Evolutionary conservation across 768 basidiomycete genomes (phyloP), one percentile per base, ranked within the genome.

Genomic region (Tulasnella sp.): DNA sequence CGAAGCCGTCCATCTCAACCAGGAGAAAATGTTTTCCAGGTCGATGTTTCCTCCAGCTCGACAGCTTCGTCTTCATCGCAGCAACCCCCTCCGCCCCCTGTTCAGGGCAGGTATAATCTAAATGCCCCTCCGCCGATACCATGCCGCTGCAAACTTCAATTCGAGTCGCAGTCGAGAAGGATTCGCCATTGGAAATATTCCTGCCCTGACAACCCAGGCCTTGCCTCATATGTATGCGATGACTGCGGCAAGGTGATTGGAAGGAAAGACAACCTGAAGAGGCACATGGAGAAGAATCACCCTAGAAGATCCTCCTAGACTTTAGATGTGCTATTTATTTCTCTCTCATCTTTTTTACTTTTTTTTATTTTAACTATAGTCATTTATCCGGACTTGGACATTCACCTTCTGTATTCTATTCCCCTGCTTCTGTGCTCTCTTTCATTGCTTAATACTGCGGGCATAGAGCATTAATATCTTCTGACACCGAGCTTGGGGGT

Each of bases 211-310:
- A 69, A 69, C 34, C 31, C 64, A 37, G 9, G 0, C 37, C 64
- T 69, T 37, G 28, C 31, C 31, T 37, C 31, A 2, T 69, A 69
- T 69, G 64, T 37, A 37, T 69, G 64, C 34, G 64, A 69, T 28
- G 28, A 37, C 12, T 69, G 64, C 31, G 24, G 16, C 6, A 18
- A 69, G 64, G 28, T 31, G 18, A 31, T 69, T 16, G 16, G 24
- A 37, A 69, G 64, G 64, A 69, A 37, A 16, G 64, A 69, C 34
- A 69, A 69, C 34, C 64, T 69, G 64, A 69, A 69, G 64, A 69
- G 64, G 34, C 64, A 69, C 64, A 7, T 69, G 20, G 34, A 69
- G 64, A 69, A 69, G 34, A 31, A 28, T 6, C 46, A 46, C 12
- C 18, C 46, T 18, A 46, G 46, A 18, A 46, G 46, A 1, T 14